Base-by-base conservation (phyloP, 2,329 filamentous ascomycete genomes). In the Acrocalymma vagum region DNA sequence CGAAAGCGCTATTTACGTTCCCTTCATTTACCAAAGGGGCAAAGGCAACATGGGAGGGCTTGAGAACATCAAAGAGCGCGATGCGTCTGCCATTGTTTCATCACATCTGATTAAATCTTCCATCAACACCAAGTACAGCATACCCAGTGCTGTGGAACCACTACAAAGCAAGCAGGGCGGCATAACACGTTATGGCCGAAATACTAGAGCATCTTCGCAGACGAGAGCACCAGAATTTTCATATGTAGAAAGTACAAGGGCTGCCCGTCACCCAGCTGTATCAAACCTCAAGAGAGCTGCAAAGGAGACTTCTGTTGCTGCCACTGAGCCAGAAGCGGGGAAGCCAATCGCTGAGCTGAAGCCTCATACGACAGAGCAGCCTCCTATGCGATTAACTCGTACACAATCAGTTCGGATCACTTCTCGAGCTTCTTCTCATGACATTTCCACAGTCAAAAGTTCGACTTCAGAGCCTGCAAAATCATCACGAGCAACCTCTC, bases 1-100 rank as follows among this genome's bases (percentile, higher is more conserved):
- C 3, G 54, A 58, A 24, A 68, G 69, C 25, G 59, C 61, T 7
- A 69, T 74, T 4, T 74, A 74, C 42, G 57, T 65, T 9, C 69
- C 63, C 11, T 59, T 55, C 29, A 53, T 60, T 3, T 48, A 53
- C 25, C 32, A 42, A 17, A 45, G 47, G 42, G 35, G 38, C n/a
- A 38, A 43, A 21, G 32, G 33, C n/a, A 44, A 40, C 26, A 39
- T 22, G 11, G 36, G 49, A 34, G 38, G 45, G 40, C 22, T 59
- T 45, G 48, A 60, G 34, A 69, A 57, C 36, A 32, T 38, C 25
- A 38, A 64, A 38, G 49, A 62, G 44, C 46, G 55, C 46, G 53
- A 46, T 18, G 26, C 34, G 7, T 46, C 41, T 9, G 42, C 42
- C 9, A n/a, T n/a, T n/a, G 56, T 55, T 31, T 43, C 38, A 16